Conservation (phyloP, 331 rosid species). For the Rhamnella rubrinervis region DNA sequence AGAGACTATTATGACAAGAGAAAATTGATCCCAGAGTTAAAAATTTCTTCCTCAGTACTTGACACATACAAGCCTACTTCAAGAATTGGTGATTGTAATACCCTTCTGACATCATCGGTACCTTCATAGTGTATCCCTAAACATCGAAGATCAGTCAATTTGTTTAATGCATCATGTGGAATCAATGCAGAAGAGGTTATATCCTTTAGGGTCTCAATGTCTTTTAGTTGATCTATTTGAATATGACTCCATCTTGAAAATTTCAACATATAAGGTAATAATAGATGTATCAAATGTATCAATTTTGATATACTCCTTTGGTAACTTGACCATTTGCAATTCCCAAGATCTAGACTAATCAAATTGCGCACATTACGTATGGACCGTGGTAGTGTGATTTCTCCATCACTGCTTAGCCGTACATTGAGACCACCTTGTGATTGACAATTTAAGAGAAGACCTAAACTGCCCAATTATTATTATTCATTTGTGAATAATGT, state of each 20-base stretch:
- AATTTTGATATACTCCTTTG: constrained; percentile 30
- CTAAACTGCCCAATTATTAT: no score
- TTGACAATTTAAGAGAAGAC: no score
- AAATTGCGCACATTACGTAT: constrained; percentile 42
- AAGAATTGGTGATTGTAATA: background rate
- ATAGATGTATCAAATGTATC: constrained; percentile 46
- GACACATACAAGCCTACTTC: background rate
- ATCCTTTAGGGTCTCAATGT: background rate
- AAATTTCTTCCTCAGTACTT: background rate
- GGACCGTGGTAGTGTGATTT: constrained; percentile 31
- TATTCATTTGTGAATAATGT: no score
- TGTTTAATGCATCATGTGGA: background rate
- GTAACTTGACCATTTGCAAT: constrained; percentile 39
- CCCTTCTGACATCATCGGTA: background rate
- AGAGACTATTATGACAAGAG: background rate
- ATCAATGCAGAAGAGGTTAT: background rate
- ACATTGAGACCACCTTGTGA: no score
- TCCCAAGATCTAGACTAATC: constrained; percentile 43
- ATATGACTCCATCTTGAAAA: background rate
- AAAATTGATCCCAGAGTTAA: no score
- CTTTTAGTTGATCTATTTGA: background rate
- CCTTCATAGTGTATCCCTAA: background rate
- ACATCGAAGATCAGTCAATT: background rate
- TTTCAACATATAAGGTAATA: constrained; percentile 30
- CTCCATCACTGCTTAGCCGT: constrained; percentile 33